A percentile compares a stretch with the other conserved stretches of the same genome.
Conservation (phyloP, 1,284 basidiomycete species). For the Moesziomyces antarcticus region DNA sequence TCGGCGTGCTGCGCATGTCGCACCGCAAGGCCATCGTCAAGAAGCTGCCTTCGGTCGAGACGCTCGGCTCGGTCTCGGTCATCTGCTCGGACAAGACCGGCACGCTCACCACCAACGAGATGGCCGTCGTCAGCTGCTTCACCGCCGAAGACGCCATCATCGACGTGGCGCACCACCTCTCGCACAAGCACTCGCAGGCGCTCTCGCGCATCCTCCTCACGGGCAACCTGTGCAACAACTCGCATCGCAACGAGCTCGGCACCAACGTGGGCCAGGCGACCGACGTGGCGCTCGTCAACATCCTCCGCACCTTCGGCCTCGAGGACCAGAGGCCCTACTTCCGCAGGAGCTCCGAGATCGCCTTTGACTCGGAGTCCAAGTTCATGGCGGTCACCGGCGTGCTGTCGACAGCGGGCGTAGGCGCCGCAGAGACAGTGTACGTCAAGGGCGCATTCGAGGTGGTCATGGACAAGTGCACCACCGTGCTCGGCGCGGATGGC, state of each 20-base stretch:
- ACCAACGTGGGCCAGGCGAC: constrained; percentile 87
- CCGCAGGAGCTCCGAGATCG: constrained; percentile 79
- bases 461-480: constrained; percentile 84
- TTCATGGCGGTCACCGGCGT: constrained; percentile 87
- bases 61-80: constrained; percentile 90
- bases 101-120: constrained; percentile 94
- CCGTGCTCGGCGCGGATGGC: constrained; percentile 86
- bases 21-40: constrained; percentile 96
- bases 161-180: constrained; percentile 70
- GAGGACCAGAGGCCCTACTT: constrained; percentile 79
- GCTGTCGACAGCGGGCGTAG: constrained; percentile 42
- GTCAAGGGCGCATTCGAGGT: constrained; percentile 92
- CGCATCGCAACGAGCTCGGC: constrained; percentile 78
- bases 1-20: constrained; percentile 93
- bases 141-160: constrained; percentile 81
- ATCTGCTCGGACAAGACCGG: constrained; percentile 98
- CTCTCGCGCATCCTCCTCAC: constrained; percentile 78
- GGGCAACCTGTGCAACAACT: constrained; percentile 73
- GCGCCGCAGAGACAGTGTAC: constrained; percentile 80
- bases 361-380: constrained; percentile 93
- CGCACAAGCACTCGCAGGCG: constrained; percentile 67
- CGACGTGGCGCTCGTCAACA: constrained; percentile 89
- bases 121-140: constrained; percentile 90
- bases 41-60: constrained; percentile 93
- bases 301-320: constrained; percentile 78